These are phyloP conservation scores for Pelargonium hybrid DNA, from an alignment of 441 rosid species.

Conservation along the genomic window DNA sequence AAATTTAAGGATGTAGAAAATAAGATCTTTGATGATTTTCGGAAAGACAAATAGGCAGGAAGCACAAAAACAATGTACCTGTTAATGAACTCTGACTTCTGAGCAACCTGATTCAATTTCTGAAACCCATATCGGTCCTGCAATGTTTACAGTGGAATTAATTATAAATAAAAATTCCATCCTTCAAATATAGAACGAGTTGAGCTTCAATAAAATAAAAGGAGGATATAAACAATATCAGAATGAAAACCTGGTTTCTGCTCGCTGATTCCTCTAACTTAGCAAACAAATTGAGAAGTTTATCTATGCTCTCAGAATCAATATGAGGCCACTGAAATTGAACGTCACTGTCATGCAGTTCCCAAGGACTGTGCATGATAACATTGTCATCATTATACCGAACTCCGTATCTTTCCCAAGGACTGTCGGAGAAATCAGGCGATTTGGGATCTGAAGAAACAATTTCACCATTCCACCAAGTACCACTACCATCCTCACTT, in stretches of 20 bases:
- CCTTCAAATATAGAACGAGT: neutral
- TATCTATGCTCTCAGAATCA: slow-evolving; percentile 32
- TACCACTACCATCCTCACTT: slow-evolving; percentile 37
- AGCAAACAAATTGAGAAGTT: slow-evolving; percentile 35
- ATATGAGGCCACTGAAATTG: slow-evolving; percentile 39
- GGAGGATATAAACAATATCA: slow-evolving; percentile 2
- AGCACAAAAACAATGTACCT: slow-evolving; percentile 26
- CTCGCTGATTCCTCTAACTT: slow-evolving; percentile 40
- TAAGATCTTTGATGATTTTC: neutral
- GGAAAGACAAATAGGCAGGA: neutral
- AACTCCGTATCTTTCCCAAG: slow-evolving; percentile 58
- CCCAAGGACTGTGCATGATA: slow-evolving; percentile 62
- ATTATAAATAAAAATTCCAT: slow-evolving; percentile 4
- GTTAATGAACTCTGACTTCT: slow-evolving; percentile 56
- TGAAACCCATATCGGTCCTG: slow-evolving; percentile 62
- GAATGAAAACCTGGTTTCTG: slow-evolving; percentile 39
- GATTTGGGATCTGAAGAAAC: slow-evolving; percentile 37
- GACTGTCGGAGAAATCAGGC: slow-evolving; percentile 52
- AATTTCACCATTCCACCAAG: slow-evolving; percentile 65
- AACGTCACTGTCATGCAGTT: slow-evolving; percentile 44
- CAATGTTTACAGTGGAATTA: slow-evolving; percentile 18
- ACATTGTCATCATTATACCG: slow-evolving; percentile 30
- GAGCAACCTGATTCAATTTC: slow-evolving; percentile 50
- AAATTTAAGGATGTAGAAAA: neutral
- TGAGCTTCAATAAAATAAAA: slow-evolving; percentile 1